A percentile compares a stretch with the other conserved stretches of the same genome.
phyloP scores from a whole-genome alignment of 148 eudicot species.

The Amaranthus cruentus region DNA sequence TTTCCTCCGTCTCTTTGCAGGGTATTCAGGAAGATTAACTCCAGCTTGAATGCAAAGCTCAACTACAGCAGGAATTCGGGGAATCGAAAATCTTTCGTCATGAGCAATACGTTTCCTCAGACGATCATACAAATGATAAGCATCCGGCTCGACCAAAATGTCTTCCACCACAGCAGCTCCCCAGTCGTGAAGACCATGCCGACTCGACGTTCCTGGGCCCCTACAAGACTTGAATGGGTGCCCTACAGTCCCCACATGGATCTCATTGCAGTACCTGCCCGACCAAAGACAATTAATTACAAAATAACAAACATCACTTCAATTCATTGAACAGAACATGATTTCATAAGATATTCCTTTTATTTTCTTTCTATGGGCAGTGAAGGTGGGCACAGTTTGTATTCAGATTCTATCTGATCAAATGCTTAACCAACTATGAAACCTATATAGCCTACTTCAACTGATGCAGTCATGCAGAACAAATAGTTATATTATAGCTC shows the following conservation, averaged over 20 bases:
- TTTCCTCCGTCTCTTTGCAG: conserved; percentile 81
- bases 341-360: not conserved
- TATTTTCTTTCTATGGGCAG: not conserved
- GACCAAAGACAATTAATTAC: not conserved
- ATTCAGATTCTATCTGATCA: not conserved
- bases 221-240: conserved; percentile 91
- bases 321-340: not conserved
- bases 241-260: conserved; percentile 84
- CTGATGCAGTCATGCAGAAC: not conserved
- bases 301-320: not conserved
- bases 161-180: conserved; percentile 59
- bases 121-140: conserved; percentile 81
- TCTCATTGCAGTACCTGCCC: conserved; percentile 80
- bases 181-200: conserved; percentile 84
- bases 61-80: conserved; percentile 74
- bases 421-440: not conserved
- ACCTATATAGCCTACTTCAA: not conserved
- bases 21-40: conserved; percentile 66
- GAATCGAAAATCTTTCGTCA: conserved; percentile 78
- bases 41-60: conserved; percentile 99
- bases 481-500: no score
- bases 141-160: conserved; percentile 62
- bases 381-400: not conserved
- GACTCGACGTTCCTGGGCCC: conserved; percentile 57
- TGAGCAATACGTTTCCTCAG: conserved; percentile 78